These are phyloP conservation scores for Candida sithepensis DNA, from an alignment of 805 yeast genomes.

Conservation along the genomic window DNA sequence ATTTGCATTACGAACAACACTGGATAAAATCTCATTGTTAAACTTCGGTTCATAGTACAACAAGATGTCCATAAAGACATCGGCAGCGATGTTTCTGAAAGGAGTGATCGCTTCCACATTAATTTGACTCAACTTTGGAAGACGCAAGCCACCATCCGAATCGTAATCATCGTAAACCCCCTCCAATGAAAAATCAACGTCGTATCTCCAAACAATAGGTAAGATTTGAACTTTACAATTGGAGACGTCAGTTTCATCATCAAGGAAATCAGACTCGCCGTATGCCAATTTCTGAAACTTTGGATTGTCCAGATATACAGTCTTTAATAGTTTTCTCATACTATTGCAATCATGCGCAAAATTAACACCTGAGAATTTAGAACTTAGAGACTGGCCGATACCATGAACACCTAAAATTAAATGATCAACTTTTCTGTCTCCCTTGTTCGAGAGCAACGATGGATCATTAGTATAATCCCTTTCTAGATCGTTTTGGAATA, in stretches of 20 bases:
- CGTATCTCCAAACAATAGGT: conserved; percentile 91
- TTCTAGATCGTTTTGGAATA: conserved; percentile 45
- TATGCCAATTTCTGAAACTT: conserved; percentile 37
- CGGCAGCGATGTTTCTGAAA: conserved; percentile 75
- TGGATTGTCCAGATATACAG: conserved; percentile 40
- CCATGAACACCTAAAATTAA: conserved; percentile 91
- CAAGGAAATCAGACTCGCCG: conserved; percentile 26
- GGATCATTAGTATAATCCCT: conserved; percentile 48
- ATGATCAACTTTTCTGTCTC: conserved; percentile 43
- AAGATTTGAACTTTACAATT: conserved; percentile 75
- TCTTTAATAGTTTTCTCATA: conserved; percentile 55
- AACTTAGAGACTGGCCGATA: conserved; percentile 84
- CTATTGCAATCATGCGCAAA: conserved; percentile 81
- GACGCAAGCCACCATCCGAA: conserved; percentile 36
- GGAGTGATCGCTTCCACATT: conserved; percentile 77
- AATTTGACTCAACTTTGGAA: conserved; percentile 67
- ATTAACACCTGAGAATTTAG: conserved; percentile 73
- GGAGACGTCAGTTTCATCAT: conserved; percentile 13
- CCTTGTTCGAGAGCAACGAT: conserved; percentile 35
- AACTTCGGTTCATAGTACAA: conserved; percentile 73
- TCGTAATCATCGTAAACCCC: conserved; percentile 35
- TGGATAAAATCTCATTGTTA: conserved; percentile 54
- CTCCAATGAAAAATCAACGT: conserved; percentile 56
- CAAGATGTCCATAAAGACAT: conserved; percentile 79
- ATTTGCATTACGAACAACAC: conserved; percentile 65